These are phyloP conservation scores for Hyaloscypha hepaticicola DNA, from an alignment of 495 filamentous ascomycete genomes.

Conservation along the genomic window DNA sequence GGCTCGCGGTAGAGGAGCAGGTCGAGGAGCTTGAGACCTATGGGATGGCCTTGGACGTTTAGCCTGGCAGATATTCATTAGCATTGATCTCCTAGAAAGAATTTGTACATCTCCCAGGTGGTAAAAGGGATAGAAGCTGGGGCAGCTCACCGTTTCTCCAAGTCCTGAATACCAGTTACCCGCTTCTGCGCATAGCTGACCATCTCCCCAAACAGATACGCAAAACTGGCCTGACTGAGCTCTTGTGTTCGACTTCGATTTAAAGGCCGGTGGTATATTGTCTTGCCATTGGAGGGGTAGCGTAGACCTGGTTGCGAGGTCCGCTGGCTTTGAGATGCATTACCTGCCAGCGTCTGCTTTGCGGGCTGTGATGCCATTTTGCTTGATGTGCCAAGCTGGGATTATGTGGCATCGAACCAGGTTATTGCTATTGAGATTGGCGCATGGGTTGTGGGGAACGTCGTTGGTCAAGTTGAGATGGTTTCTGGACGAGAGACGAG, in stretches of 20 bases:
- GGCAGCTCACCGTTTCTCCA: conserved; percentile 61
- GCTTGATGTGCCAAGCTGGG: conserved; percentile 2
- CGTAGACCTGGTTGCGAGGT: conserved; percentile 63
- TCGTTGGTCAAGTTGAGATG: neutral
- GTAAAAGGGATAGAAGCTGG: neutral
- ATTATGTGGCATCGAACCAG: conserved; percentile 17
- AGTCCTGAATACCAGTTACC: conserved; percentile 87
- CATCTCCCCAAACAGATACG: conserved; percentile 96
- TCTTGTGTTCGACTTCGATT: conserved; percentile 85
- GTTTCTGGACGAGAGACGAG: neutral
- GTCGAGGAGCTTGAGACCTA: conserved; percentile 92
- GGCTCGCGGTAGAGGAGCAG: conserved; percentile 82
- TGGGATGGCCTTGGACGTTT: conserved; percentile 91
- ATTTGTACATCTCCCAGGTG: conserved; percentile 6
- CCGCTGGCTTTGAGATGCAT: conserved; percentile 31
- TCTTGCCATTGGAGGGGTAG: conserved; percentile 92
- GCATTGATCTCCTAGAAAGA: neutral
- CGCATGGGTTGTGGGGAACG: conserved; percentile 3
- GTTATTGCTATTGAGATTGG: neutral
- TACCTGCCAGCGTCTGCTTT: conserved; percentile 36
- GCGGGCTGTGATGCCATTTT: conserved; percentile 40
- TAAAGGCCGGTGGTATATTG: conserved; percentile 94
- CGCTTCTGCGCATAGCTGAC: conserved; percentile 89
- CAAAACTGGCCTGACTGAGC: conserved; percentile 88
- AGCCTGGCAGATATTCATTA: conserved; percentile 52